phyloP scores from a whole-genome alignment of 805 yeast genomes.

The Kodamaea kaohsiungensis region DNA sequence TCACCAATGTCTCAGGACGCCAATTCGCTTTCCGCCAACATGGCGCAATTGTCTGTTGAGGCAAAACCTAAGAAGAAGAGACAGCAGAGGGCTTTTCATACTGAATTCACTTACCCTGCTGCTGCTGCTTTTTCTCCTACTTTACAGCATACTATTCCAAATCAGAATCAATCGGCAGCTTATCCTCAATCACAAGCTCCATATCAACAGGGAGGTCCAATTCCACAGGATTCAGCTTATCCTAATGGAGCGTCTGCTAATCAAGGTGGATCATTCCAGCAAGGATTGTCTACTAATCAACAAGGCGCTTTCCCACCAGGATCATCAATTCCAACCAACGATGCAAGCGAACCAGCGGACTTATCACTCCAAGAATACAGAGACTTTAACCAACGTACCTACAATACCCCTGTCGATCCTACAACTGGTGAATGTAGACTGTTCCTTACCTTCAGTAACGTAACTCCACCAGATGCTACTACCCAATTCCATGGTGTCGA shows the following conservation, averaged over 20 bases:
- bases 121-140: conserved; percentile 1
- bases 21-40: conserved; percentile 1
- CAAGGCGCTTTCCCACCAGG: not conserved
- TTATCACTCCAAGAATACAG: conserved; percentile 18
- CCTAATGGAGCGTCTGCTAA: not conserved
- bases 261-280: not conserved
- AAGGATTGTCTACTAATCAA: not conserved
- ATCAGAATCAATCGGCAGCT: not conserved
- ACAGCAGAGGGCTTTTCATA: conserved; percentile 32
- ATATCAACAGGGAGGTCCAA: not conserved
- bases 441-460: conserved; percentile 74
- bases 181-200: not conserved
- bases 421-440: conserved; percentile 33
- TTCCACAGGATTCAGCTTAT: not conserved
- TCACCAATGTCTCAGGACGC: not conserved
- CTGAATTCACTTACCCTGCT: not conserved
- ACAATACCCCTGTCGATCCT: conserved; percentile 16
- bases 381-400: conserved; percentile 24
- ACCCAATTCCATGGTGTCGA: conserved; percentile 69
- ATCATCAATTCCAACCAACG: not conserved
- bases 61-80: conserved; percentile 27
- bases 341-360: not conserved
- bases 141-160: not conserved
- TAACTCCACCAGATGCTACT: conserved; percentile 82
- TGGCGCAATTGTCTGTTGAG: conserved; percentile 4